These are phyloP conservation scores for Raffaelea ambrosiae DNA, from an alignment of 2,329 filamentous ascomycete species.

Conservation along the genomic window DNA sequence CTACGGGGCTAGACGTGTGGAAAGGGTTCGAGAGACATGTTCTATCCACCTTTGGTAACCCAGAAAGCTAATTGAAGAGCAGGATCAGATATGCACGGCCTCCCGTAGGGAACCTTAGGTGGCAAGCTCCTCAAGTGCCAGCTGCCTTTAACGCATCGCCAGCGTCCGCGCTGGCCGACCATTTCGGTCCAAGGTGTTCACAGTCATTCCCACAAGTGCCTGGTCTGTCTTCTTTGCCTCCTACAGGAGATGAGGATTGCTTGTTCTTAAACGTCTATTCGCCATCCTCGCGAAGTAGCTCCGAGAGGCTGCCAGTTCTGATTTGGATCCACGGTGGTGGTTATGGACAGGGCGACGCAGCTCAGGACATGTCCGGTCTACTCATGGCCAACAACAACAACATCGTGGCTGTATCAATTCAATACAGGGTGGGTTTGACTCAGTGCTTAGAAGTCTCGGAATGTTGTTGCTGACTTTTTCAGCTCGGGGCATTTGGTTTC, in stretches of 20 bases:
- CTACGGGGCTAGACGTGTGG: not conserved
- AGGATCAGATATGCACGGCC: conserved; percentile 5
- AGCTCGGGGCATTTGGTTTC: conserved; percentile 14
- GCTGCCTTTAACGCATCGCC: no score
- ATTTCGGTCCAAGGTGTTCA: conserved; percentile 10
- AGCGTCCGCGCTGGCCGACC: no score
- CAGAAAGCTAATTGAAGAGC: no score
- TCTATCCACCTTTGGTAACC: no score
- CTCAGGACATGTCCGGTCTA: conserved; percentile 15
- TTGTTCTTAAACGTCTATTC: conserved; percentile 36
- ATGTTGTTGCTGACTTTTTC: not conserved
- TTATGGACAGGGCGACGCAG: conserved; percentile 15
- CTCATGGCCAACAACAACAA: conserved; percentile 15
- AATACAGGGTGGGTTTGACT: conserved; percentile 16
- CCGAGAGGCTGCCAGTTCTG: conserved; percentile 37
- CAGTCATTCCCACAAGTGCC: conserved; percentile 5
- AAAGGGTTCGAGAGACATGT: not conserved
- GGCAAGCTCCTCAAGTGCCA: conserved; percentile 2
- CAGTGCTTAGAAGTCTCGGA: no score
- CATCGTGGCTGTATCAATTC: conserved; percentile 18
- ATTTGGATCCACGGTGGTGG: conserved; percentile 36
- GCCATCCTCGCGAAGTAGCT: conserved; percentile 24
- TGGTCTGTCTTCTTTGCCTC: not conserved
- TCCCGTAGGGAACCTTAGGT: not conserved
- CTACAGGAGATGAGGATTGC: conserved; percentile 25